These are phyloP conservation scores for Backusella mclennaniae DNA, from an alignment of 192 early-diverging fungal genomes.

Conservation along the genomic window DNA sequence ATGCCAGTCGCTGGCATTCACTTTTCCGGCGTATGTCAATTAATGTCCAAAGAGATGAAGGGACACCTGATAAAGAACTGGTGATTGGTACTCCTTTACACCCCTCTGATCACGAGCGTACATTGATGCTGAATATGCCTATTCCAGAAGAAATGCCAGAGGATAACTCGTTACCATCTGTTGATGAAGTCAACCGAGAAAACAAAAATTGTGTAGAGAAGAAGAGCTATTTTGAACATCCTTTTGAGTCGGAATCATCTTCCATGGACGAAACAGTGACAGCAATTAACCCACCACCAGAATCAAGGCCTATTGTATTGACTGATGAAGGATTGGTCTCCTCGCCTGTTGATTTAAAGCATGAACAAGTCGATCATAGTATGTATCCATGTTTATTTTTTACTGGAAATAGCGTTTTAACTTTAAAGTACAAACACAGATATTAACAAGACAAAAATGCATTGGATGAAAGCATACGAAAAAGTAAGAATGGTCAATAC, in stretches of 20 bases:
- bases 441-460: constrained; percentile 11
- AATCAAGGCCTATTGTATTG: neutral
- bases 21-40: constrained; percentile 26
- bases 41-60: constrained; percentile 23
- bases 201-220: neutral
- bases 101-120: constrained; percentile 18
- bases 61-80: constrained; percentile 15
- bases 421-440: neutral
- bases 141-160: neutral
- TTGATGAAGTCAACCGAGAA: constrained; percentile 28
- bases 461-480: constrained; percentile 21
- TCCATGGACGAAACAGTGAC: neutral
- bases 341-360: neutral
- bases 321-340: neutral
- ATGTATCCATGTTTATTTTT: neutral
- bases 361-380: neutral
- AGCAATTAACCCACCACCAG: neutral
- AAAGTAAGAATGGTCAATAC: constrained; percentile 24
- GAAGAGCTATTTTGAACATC: constrained; percentile 35
- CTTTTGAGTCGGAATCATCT: constrained; percentile 26
- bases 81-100: constrained; percentile 7
- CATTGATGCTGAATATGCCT: constrained; percentile 23
- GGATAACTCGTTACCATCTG: constrained; percentile 28
- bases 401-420: neutral
- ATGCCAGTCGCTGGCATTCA: constrained; percentile 15